Evolutionary conservation across 2,329 filamentous ascomycete genomes (phyloP).

Genomic region (Paramyrothecium roridum): DNA sequence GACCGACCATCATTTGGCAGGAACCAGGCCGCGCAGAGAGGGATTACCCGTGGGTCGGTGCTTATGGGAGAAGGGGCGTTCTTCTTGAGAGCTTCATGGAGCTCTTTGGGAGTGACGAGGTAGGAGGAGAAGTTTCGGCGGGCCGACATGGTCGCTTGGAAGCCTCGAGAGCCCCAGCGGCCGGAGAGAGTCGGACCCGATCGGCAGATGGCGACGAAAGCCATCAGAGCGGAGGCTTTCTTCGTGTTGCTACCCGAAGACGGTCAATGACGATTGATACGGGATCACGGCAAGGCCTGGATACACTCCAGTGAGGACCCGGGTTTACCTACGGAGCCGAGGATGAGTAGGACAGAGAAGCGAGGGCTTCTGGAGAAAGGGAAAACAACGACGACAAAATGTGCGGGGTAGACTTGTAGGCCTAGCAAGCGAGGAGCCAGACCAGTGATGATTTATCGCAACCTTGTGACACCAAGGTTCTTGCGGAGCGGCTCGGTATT

Average conservation of each 20-base stretch:
- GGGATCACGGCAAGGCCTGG: background rate
- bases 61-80: constrained; percentile 78
- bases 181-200: constrained; percentile 36
- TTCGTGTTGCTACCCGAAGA: background rate
- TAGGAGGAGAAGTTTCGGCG: constrained; percentile 66
- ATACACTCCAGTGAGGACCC: background rate
- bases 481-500: background rate
- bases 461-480: background rate
- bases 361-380: background rate
- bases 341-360: background rate
- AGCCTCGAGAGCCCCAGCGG: constrained; percentile 29
- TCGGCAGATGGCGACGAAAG: constrained; percentile 38
- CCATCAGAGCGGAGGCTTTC: constrained; percentile 30
- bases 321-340: background rate
- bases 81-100: constrained; percentile 76
- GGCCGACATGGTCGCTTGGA: constrained; percentile 22
- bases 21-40: constrained; percentile 93
- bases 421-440: background rate
- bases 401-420: background rate
- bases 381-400: background rate
- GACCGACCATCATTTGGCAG: constrained; percentile 86
- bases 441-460: background rate
- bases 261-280: background rate
- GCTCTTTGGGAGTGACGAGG: constrained; percentile 79
- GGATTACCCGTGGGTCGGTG: constrained; percentile 78